Evolutionary conservation across 176 grass and related monocot species (phyloP).

Genomic region (Puccinellia tenuiflora): DNA sequence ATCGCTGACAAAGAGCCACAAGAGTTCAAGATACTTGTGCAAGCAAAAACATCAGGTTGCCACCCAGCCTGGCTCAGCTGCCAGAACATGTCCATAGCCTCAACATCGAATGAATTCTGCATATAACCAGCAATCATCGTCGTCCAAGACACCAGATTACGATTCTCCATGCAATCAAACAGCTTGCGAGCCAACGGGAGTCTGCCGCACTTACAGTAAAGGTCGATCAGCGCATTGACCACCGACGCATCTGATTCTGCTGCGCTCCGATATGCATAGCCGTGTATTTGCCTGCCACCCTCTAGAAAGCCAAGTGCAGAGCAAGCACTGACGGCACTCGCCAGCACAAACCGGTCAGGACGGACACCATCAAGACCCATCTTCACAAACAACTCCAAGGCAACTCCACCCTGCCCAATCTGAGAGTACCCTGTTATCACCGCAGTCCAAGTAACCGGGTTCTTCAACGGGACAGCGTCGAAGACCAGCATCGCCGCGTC

Average conservation of each 20-base stretch:
- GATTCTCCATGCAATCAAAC: conserved; percentile 46
- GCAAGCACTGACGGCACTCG: conserved; percentile 62
- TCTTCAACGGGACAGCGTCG: conserved; percentile 40
- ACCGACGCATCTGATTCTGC: conserved; percentile 41
- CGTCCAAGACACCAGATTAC: conserved; percentile 80
- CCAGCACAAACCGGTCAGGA: conserved; percentile 57
- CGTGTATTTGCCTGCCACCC: conserved; percentile 68
- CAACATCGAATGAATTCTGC: conserved; percentile 56
- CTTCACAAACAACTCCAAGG: conserved; percentile 49
- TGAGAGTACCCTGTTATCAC: conserved; percentile 56
- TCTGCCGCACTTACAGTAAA: conserved; percentile 60
- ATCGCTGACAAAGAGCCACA: conserved; percentile 47
- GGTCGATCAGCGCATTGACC: conserved; percentile 50
- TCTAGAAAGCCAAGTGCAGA: conserved; percentile 39
- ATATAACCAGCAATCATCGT: conserved; percentile 75
- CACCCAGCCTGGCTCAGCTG: conserved; percentile 51
- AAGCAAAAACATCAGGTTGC: conserved; percentile 61
- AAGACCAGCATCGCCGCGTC: conserved; percentile 48
- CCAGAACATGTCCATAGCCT: conserved; percentile 49
- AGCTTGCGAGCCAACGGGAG: conserved; percentile 44
- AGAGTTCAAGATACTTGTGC: conserved; percentile 63
- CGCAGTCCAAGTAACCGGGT: conserved; percentile 60
- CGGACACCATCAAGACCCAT: conserved; percentile 35
- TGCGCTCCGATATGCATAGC: conserved; percentile 40
- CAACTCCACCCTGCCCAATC: conserved; percentile 20